These are phyloP conservation scores for Neurospora sp. DNA, from an alignment of 495 filamentous ascomycete species.

Conservation along the genomic window DNA sequence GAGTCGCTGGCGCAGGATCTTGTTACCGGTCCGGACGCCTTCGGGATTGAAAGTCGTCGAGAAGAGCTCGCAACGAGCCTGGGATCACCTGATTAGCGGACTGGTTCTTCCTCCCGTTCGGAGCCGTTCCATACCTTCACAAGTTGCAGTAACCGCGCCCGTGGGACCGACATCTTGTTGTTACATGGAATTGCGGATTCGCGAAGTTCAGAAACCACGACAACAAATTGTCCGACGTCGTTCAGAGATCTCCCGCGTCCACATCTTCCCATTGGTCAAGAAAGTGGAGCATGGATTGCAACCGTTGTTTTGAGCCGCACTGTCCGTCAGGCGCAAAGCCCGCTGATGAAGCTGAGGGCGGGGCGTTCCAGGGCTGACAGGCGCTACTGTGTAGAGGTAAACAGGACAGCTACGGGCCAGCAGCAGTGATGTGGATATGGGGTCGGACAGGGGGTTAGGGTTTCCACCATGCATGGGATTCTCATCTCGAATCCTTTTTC, in stretches of 20 bases:
- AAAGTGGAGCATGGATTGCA: neutral
- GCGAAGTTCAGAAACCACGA: neutral
- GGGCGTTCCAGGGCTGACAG: neutral
- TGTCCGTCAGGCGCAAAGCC: neutral
- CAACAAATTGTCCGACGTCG: conserved; percentile 7
- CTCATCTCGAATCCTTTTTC: neutral
- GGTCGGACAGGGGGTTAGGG: neutral
- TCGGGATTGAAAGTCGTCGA: conserved; percentile 82
- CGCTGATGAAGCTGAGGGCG: conserved; percentile 1
- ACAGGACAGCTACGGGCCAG: neutral
- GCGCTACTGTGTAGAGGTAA: neutral
- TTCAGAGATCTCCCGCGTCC: conserved; percentile 8
- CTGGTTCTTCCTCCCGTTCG: neutral
- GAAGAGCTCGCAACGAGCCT: conserved; percentile 91
- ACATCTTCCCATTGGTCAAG: neutral
- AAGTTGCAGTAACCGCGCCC: conserved; percentile 63
- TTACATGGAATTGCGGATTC: conserved; percentile 14
- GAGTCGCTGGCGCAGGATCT: conserved; percentile 75
- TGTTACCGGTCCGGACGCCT: conserved; percentile 70
- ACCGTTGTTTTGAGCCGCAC: conserved; percentile 3
- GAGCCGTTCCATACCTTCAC: conserved; percentile 51
- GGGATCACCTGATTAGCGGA: conserved; percentile 4
- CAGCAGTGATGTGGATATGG: neutral
- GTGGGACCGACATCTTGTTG: conserved; percentile 58
- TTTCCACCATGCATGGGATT: neutral